Base-by-base conservation (phyloP, 345 rosid genomes). In the Cardamine occulta region DNA sequence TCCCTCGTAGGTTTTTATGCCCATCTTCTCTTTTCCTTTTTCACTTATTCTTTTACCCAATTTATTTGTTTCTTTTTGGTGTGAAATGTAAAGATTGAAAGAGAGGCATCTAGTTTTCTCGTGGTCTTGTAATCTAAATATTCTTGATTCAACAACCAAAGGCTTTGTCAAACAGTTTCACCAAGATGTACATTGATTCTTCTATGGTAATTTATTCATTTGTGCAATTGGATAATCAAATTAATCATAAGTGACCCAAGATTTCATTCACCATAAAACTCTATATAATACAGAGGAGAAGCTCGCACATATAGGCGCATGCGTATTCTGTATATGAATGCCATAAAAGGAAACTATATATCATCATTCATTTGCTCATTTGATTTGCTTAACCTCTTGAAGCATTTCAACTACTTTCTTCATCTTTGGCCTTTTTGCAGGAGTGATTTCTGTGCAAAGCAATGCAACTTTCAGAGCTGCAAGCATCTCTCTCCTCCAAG, bases 401-500 rank as follows among this genome's bases (percentile, higher is more conserved):
- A 96, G 93, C 86, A 96, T 84, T 82, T 91, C 97, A 64, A 89
- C 85, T 4, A 91, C 96, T 70, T 82, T 89, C 82, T 91, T 96
- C 98, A 96, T 91, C 74, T 89, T 89, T 37, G 99, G 99, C 58
- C 98, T 87, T 70, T 85, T 80, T 0, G 94, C 91, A 23, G 97
- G 97, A 32, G 86, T 83, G 68, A 71, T 69, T 34, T 87, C 90
- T 0, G 98, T 93, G 84, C 99, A 96, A 35, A 87, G 80, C 58
- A 96, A 78, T 42, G 97, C 99, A 31, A 96, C 82, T 82, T 91
- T 91, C 73, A 96, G 85, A 74, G 96, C 97, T n/a, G 90, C 89
- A 69, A 95, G 91, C 99, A 95, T 95, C 76, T 95, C 97, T 81
- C 82, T 88, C 80, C 99, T 85, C 99, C 98, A 95, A 17, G 83